These are phyloP conservation scores for Phlebiopsis flavidoalba DNA, from an alignment of 768 basidiomycete species.

Conservation along the genomic window DNA sequence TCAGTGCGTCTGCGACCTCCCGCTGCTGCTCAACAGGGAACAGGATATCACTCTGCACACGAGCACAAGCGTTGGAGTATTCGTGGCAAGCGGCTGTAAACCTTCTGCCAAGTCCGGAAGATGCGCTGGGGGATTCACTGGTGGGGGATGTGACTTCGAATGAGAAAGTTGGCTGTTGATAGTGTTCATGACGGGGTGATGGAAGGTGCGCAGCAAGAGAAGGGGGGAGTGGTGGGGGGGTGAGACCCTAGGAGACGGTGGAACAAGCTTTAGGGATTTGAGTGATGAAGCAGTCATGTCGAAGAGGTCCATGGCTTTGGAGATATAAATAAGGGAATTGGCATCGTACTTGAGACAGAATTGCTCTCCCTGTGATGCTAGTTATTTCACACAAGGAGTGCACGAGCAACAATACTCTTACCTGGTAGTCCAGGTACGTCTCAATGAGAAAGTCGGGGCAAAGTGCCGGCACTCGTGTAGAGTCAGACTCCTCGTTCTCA, in stretches of 20 bases:
- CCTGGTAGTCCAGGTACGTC: conserved; percentile 94
- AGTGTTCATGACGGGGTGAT: conserved; percentile 17
- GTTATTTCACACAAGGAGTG: not conserved
- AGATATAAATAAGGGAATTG: conserved; percentile 97
- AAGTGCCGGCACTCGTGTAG: conserved; percentile 56
- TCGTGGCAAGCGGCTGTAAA: conserved; percentile 57
- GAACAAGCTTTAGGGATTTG: conserved; percentile 53
- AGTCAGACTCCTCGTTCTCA: not conserved
- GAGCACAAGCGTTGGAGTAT: conserved; percentile 80
- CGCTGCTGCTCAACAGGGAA: conserved; percentile 98
- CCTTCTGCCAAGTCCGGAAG: conserved; percentile 75
- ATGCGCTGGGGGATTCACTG: conserved; percentile 68
- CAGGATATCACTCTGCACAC: conserved; percentile 94
- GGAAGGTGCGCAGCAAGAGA: conserved; percentile 23
- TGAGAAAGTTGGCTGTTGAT: conserved; percentile 34
- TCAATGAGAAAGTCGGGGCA: conserved; percentile 99
- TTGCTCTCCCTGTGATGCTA: conserved; percentile 67
- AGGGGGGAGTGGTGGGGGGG: conserved; percentile 23
- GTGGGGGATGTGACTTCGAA: conserved; percentile 69
- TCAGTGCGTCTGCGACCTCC: conserved; percentile 88
- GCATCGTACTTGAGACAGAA: conserved; percentile 99
- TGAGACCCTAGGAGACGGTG: conserved; percentile 20
- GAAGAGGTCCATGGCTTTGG: conserved; percentile 99
- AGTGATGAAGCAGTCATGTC: conserved; percentile 86
- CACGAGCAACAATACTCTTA: conserved; percentile 13